phyloP scores from a whole-genome alignment of 176 grass and related monocot species.

The Eleusine coracana region DNA sequence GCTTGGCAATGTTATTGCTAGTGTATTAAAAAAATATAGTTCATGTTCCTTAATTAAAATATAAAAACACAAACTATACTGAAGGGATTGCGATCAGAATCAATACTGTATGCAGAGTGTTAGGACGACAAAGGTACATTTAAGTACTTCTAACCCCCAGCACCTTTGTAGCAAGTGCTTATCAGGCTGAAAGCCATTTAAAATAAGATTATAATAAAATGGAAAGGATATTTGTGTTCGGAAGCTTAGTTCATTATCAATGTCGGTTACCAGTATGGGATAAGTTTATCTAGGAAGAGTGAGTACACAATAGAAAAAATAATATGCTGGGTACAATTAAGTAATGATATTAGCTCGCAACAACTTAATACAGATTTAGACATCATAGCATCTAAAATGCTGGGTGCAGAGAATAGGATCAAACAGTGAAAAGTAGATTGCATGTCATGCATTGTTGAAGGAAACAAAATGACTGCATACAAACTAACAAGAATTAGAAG shows the following conservation, averaged over 20 bases:
- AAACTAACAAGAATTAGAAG: background rate
- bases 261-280: background rate
- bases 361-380: slow-evolving; percentile 20
- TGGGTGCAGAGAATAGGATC: background rate
- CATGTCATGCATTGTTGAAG: background rate
- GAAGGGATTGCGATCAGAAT: background rate
- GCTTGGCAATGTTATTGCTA: slow-evolving; percentile 5
- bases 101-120: background rate
- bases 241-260: background rate
- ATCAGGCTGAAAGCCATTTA: slow-evolving; percentile 6
- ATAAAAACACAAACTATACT: background rate
- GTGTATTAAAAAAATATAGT: background rate
- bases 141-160: background rate
- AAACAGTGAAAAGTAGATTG: background rate
- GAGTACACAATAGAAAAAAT: background rate
- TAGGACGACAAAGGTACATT: background rate
- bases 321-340: background rate
- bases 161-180: background rate
- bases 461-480: background rate
- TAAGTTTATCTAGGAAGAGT: slow-evolving; percentile 24
- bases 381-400: slow-evolving; percentile 2
- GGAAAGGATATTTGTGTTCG: background rate
- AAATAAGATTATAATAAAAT: background rate
- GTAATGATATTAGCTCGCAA: background rate
- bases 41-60: slow-evolving; percentile 11